Evolutionary conservation across 2,329 filamentous ascomycete species (phyloP).

Genomic region (Diaporthe longicolla): DNA sequence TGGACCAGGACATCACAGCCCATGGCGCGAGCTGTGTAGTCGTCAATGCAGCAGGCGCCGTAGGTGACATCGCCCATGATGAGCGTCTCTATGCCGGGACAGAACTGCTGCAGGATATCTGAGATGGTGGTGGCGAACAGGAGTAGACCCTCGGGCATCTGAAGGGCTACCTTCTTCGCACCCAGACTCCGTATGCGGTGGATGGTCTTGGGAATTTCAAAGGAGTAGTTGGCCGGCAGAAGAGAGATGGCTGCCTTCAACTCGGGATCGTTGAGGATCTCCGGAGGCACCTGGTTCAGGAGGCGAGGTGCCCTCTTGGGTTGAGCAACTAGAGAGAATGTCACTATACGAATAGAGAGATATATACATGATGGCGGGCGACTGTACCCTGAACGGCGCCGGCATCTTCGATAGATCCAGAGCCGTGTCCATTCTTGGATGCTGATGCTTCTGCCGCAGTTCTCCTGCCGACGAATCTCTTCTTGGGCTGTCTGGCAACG

Average conservation of each 20-base stretch:
- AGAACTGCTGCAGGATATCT: constrained; percentile 95
- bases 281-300: constrained; percentile 90
- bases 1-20: constrained; percentile 96
- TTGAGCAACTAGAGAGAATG: constrained; percentile 70
- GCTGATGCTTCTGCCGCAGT: constrained; percentile 74
- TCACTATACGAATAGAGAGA: constrained; percentile 6
- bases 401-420: constrained; percentile 66
- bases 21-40: constrained; percentile 94
- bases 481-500: constrained; percentile 81
- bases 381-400: constrained; percentile 77
- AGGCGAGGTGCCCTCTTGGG: constrained; percentile 81
- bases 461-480: constrained; percentile 89
- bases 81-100: constrained; percentile 88
- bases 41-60: constrained; percentile 97
- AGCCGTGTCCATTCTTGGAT: constrained; percentile 57
- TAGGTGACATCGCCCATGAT: constrained; percentile 99
- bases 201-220: constrained; percentile 98
- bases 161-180: constrained; percentile 89
- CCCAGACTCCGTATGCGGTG: constrained; percentile 87
- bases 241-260: constrained; percentile 90
- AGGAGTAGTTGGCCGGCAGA: constrained; percentile 96
- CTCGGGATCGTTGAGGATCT: constrained; percentile 86
- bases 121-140: constrained; percentile 98
- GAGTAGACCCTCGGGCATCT: constrained; percentile 95
- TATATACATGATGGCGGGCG: constrained; percentile 7